A percentile compares a stretch with the other conserved stretches of the same genome.
Evolutionary conservation across 169 alveolate genomes (phyloP).

Genomic region (Plasmodium reichenowi): DNA sequence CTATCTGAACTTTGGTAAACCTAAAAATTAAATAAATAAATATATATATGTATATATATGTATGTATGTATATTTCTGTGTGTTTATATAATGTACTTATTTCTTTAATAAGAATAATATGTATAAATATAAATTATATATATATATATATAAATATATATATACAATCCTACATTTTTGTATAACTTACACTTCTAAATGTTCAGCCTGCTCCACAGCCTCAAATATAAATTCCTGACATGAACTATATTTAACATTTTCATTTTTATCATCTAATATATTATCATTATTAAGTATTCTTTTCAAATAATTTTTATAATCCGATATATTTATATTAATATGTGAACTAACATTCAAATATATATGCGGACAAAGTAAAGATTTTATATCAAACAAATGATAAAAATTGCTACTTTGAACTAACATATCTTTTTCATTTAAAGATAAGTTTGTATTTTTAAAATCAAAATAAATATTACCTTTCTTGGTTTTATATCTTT

Average conservation of each 20-base stretch:
- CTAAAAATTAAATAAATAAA: conserved; percentile 14
- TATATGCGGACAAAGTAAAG: conserved; percentile 59
- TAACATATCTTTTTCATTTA: conserved; percentile 68
- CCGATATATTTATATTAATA: conserved; percentile 50
- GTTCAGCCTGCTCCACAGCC: conserved; percentile 43
- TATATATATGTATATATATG: neutral
- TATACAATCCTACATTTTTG: neutral
- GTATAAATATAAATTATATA: too few relatives aligned
- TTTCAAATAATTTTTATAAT: conserved; percentile 39
- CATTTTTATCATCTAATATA: neutral
- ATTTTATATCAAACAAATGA: conserved; percentile 48
- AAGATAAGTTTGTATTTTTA: conserved; percentile 35
- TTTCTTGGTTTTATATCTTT: conserved; percentile 62
- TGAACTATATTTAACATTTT: conserved; percentile 3
- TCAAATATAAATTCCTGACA: conserved; percentile 55
- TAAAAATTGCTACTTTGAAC: conserved; percentile 58
- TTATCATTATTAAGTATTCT: neutral
- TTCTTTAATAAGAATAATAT: too few relatives aligned
- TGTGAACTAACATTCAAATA: conserved; percentile 59
- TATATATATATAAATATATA: too few relatives aligned
- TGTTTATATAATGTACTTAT: neutral
- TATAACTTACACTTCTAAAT: conserved; percentile 58
- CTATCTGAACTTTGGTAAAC: conserved; percentile 35
- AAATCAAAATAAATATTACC: conserved; percentile 68
- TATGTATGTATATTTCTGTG: neutral